Evolutionary conservation across 352 stramenopile genomes (phyloP), one percentile per base, ranked within the genome.

Genomic region (Phytopythium litorale): DNA sequence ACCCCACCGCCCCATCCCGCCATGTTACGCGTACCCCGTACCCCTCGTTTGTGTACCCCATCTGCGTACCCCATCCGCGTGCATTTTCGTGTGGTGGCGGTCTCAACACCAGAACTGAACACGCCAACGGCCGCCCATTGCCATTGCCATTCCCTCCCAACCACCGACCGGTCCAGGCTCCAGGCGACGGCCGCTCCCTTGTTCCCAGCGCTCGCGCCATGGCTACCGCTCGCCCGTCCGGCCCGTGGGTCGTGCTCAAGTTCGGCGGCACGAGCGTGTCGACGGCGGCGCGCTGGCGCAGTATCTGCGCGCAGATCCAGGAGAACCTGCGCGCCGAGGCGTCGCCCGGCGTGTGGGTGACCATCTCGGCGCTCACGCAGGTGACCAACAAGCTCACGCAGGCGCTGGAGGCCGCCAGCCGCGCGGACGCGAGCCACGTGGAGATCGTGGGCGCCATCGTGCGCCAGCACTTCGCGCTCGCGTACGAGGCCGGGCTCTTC

Each of bases 231-330:
- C 33, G 33, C 4, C 56, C 63, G 30, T 57, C 62, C 12, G 66
- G 52, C 32, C 55, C 66, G 33, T 96, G 88, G 88, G 76, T 95
- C 42, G 88, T 96, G 66, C 84, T 94, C 69, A 96, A 96, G 70
- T 96, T 96, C 54, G 88, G 88, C 54, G 88, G 88, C 70, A 96
- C 88, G 42, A 95, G 86, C 63, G 88, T 96, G 54, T 93, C 86
- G 13, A 94, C 84, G 7, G 76, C 76, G 15, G 72, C 72, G 59
- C 84, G 84, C 56, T 96, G 87, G 87, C 78, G 68, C 37, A 83
- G 78, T 65, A 96, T 96, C 59, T 92, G 83, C 63, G 65, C 79
- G 30, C 85, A 91, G 60, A 80, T 93, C 58, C 66, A 75, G 65
- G 50, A 69, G 49, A 80, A 96, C 33, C 70, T 92, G 25, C 62